phyloP scores from a whole-genome alignment of 495 filamentous ascomycete genomes.

The Talaromyces wortmannii region DNA sequence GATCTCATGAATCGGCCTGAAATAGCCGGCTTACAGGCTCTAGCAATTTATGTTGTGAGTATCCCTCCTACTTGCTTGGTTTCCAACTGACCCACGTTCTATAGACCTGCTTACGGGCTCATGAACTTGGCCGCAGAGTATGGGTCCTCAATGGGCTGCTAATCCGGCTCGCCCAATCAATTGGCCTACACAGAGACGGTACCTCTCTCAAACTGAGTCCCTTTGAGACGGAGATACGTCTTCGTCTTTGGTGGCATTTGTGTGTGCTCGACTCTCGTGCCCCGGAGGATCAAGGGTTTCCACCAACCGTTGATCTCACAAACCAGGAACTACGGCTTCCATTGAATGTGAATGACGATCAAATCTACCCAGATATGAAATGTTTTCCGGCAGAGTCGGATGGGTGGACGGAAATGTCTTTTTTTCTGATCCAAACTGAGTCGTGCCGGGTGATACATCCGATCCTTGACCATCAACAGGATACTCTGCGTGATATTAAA shows the following conservation, averaged over 20 bases:
- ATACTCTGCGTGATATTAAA: conserved; percentile 19
- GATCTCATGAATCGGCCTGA: conserved; percentile 24
- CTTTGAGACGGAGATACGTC: conserved; percentile 32
- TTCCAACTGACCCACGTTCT: conserved; percentile 9
- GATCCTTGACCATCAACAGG: conserved; percentile 5
- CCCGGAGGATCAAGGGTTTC: conserved; percentile 17
- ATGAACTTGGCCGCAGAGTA: conserved; percentile 17
- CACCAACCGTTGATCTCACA: conserved; percentile 41
- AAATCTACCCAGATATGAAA: conserved; percentile 54
- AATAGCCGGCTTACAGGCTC: conserved; percentile 22
- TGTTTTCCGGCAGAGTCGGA: conserved; percentile 48
- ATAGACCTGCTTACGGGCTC: conserved; percentile 12
- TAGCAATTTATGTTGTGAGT: conserved; percentile 16
- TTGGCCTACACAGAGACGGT: conserved; percentile 28
- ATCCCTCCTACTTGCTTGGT: not conserved
- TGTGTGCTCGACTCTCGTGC: conserved; percentile 16
- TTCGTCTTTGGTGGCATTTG: conserved; percentile 38
- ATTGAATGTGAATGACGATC: conserved; percentile 68
- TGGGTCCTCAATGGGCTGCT: conserved; percentile 27
- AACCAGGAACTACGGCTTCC: conserved; percentile 61
- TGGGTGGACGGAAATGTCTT: conserved; percentile 69
- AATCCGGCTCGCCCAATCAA: conserved; percentile 21
- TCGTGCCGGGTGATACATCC: conserved; percentile 19
- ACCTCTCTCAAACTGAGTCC: conserved; percentile 15
- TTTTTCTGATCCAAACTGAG: conserved; percentile 55